phyloP scores from a whole-genome alignment of 305 asterid species.

The Fraxinus nigra region DNA sequence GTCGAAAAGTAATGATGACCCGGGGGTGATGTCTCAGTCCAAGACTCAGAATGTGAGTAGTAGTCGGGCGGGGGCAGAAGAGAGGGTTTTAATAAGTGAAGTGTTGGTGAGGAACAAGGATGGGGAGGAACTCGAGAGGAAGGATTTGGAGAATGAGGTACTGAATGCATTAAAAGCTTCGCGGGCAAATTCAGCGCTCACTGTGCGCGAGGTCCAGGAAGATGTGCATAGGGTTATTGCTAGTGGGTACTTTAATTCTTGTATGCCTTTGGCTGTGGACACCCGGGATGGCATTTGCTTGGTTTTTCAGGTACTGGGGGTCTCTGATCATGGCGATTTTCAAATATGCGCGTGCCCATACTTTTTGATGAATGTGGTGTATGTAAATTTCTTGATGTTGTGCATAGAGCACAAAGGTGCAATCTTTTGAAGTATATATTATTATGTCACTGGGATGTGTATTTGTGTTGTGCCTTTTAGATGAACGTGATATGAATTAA shows the following conservation, averaged over 20 bases:
- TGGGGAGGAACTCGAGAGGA: constrained; percentile 87
- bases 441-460: neutral
- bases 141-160: constrained; percentile 84
- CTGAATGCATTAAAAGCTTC: constrained; percentile 80
- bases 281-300: constrained; percentile 90
- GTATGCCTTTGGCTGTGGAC: constrained; percentile 93
- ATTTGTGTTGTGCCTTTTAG: neutral
- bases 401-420: neutral
- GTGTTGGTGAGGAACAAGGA: constrained; percentile 83
- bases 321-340: neutral
- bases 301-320: constrained; percentile 67
- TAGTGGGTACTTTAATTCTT: constrained; percentile 86
- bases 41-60: constrained; percentile 36
- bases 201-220: constrained; percentile 87
- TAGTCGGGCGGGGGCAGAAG: constrained; percentile 53
- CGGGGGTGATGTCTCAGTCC: constrained; percentile 39
- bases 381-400: neutral
- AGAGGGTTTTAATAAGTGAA: constrained; percentile 85
- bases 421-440: neutral
- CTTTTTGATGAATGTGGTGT: neutral
- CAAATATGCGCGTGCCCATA: neutral
- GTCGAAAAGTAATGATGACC: constrained; percentile 33
- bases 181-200: constrained; percentile 79
- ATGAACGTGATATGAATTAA: neutral
- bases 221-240: constrained; percentile 87